Evolutionary conservation across 148 eudicot genomes (phyloP), one percentile per base, ranked within the genome.

Genomic region (Spergularia marina): DNA sequence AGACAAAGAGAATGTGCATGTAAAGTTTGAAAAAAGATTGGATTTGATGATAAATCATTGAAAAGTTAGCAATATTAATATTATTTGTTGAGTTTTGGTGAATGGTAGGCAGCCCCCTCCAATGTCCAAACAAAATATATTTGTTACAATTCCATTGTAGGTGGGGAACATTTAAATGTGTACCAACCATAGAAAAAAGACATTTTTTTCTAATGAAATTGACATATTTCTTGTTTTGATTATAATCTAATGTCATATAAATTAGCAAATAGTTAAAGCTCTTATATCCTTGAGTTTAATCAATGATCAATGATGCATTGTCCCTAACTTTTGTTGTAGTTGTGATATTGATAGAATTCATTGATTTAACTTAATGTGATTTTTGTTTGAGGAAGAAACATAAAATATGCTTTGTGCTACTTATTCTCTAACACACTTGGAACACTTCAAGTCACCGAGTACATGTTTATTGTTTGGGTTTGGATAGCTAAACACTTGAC

Each of bases 41-140:
- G 51, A 41, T 79, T 57, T 47, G 53, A 0, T 47, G 66, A 30
- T 51, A 34, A 60, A 5, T 18, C 12, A 53, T 21, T 20, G 47
- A 65, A 62, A 79, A 60, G 71, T 23, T 53, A 39, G 62, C 20
- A 64, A 72, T 15, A 53, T 15, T 55, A 47, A 14, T 53, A 12
- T 51, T 12, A 71, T 71, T 58, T 79, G 41, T 44, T 73, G n/a
- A 23, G 36, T 64, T 63, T 80, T 55, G 79, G 79, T 80, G 65
- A 70, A 80, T 56, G 76, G 82, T 80, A 63, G 82, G 82, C 78
- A 70, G 79, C 57, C 78, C 53, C 44, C 54, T 47, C 4, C 15
- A 11, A 77, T 1, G 10, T 59, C 60, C 75, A 71, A 62, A 77
- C 80, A 77, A 77, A 77, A n/a, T 34, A 41, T 53, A 62, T 71